Conservation (phyloP, 805 yeast species). For the Saccharomycopsis guyanensis region DNA sequence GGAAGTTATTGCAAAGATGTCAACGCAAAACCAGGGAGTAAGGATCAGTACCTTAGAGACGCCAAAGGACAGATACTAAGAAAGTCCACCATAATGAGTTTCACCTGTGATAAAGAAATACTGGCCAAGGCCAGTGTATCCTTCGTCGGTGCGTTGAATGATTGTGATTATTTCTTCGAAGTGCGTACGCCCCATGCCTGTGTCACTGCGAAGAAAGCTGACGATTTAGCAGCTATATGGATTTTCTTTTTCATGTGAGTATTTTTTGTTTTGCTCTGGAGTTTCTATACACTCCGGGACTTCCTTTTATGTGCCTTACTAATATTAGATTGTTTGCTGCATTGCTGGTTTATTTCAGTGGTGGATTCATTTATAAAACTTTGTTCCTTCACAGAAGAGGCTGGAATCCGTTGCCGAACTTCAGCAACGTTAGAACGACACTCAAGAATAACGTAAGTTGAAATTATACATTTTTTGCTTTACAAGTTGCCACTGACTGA, state of each 20-base stretch:
- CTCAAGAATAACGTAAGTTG: conserved; percentile 19
- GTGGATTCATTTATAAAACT: conserved; percentile 31
- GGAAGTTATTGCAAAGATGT: conserved; percentile 50
- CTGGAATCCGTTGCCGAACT: conserved; percentile 6
- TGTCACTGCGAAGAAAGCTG: conserved; percentile 63
- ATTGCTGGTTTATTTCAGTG: conserved; percentile 35
- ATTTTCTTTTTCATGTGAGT: conserved; percentile 49
- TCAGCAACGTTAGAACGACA: conserved; percentile 4
- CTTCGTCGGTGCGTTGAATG: conserved; percentile 62
- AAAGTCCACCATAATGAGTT: conserved; percentile 60
- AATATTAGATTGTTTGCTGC: conserved; percentile 30
- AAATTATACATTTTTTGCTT: background rate
- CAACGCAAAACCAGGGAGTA: background rate
- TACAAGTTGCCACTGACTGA: background rate
- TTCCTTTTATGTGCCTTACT: conserved; percentile 22
- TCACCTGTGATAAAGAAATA: conserved; percentile 74
- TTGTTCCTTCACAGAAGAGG: conserved; percentile 13
- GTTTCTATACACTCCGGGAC: conserved; percentile 32
- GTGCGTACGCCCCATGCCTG: conserved; percentile 82
- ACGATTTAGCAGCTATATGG: conserved; percentile 58
- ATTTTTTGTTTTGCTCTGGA: conserved; percentile 33
- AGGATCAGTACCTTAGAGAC: conserved; percentile 11
- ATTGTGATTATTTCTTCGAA: conserved; percentile 79
- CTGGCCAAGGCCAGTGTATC: conserved; percentile 55
- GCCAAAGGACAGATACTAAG: conserved; percentile 43